Evolutionary conservation across 345 rosid species (phyloP).

Genomic region (Citrus reticulata): DNA sequence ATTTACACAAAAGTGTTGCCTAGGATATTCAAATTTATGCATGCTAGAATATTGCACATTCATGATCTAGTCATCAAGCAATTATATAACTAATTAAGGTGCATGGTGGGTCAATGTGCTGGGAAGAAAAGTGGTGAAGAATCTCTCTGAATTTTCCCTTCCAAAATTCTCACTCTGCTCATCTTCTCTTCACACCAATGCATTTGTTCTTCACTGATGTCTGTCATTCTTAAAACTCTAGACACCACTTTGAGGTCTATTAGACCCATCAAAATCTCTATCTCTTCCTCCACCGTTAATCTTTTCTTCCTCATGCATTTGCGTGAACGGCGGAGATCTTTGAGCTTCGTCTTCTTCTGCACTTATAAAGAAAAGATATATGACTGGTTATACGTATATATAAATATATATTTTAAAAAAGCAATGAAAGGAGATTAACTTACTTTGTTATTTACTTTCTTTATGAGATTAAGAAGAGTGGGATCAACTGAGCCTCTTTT

Average conservation of each 20-base stretch:
- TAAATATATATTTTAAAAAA: too few species aligned
- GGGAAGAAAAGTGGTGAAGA: constrained; percentile 91
- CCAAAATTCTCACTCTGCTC: constrained; percentile 77
- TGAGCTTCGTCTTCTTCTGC: constrained; percentile 85
- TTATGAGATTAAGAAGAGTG: constrained; percentile 70
- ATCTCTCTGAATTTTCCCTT: constrained; percentile 86
- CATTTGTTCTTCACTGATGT: constrained; percentile 63
- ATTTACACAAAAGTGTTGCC: constrained; percentile 28
- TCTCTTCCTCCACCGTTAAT: constrained; percentile 66
- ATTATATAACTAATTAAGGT: background rate
- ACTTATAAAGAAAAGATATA: background rate
- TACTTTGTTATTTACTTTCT: constrained; percentile 86
- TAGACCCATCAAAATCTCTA: constrained; percentile 85
- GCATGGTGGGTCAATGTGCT: constrained; percentile 56
- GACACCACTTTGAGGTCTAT: constrained; percentile 91
- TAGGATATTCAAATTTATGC: constrained; percentile 42
- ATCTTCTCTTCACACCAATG: constrained; percentile 98
- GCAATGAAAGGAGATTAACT: constrained; percentile 4
- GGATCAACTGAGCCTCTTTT: constrained; percentile 76
- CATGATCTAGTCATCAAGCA: constrained; percentile 43
- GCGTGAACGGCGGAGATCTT: constrained; percentile 60
- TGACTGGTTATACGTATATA: too few species aligned
- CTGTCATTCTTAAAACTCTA: constrained; percentile 78
- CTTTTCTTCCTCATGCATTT: constrained; percentile 75
- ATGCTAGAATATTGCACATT: constrained; percentile 15